A percentile compares a stretch with the other conserved stretches of the same genome.
These are phyloP conservation scores for Boletus coccyginus DNA, from an alignment of 768 basidiomycete species.

Conservation along the genomic window DNA sequence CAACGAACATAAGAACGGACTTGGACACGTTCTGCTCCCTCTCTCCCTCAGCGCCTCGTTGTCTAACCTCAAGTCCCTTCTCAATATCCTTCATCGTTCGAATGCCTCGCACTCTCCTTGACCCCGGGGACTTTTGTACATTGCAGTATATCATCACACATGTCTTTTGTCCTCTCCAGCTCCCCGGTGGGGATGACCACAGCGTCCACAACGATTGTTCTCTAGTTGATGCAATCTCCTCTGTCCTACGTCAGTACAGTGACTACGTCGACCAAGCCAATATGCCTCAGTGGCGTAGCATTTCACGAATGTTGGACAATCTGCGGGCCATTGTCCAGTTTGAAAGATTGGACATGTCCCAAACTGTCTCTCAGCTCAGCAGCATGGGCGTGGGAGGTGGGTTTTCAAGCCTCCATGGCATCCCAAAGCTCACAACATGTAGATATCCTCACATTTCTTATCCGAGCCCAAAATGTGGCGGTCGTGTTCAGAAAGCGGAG, in stretches of 20 bases:
- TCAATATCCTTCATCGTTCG: background rate
- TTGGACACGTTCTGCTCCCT: background rate
- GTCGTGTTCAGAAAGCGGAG: conserved; percentile 35
- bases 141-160: conserved; percentile 39
- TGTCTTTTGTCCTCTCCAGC: conserved; percentile 41
- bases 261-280: background rate
- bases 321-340: conserved; percentile 12
- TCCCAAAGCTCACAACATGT: background rate
- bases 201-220: conserved; percentile 22
- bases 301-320: conserved; percentile 33
- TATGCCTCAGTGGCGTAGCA: conserved; percentile 28
- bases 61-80: background rate
- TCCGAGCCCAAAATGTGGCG: conserved; percentile 47
- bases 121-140: background rate
- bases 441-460: conserved; percentile 40
- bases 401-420: background rate
- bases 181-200: conserved; percentile 39
- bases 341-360: conserved; percentile 8
- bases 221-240: conserved; percentile 21
- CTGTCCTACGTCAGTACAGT: conserved; percentile 20
- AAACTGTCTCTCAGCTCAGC: conserved; percentile 4
- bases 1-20: background rate
- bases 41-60: background rate
- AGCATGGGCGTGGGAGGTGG: conserved; percentile 10
- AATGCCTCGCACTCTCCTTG: conserved; percentile 9